phyloP scores from a whole-genome alignment of 805 yeast species.

The Scheffersomyces amazonensis region DNA sequence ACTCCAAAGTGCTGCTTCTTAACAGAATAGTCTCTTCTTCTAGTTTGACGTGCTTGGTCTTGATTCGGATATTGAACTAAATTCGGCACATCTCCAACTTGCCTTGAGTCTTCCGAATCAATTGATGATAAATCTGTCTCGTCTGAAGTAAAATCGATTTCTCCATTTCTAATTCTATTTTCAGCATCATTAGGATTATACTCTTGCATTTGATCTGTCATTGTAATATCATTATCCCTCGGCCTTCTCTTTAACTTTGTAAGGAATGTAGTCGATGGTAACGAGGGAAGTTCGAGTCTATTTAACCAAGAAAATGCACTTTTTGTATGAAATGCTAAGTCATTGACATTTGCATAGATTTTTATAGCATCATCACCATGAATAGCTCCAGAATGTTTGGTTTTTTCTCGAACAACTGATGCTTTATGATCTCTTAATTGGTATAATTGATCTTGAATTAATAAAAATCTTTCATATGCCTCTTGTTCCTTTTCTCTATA shows the following conservation, averaged over 20 bases:
- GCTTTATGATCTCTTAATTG: conserved; percentile 56
- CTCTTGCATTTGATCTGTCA: conserved; percentile 9
- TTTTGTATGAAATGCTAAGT: conserved; percentile 27
- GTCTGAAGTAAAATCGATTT: conserved; percentile 3
- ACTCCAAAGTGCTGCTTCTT: conserved; percentile 36
- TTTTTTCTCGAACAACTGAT: conserved; percentile 10
- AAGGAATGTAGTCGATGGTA: conserved; percentile 36
- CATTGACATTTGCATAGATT: conserved; percentile 16
- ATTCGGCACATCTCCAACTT: background rate
- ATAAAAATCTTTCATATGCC: conserved; percentile 53
- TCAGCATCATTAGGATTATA: conserved; percentile 33
- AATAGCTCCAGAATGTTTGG: conserved; percentile 1
- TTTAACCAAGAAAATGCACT: conserved; percentile 19
- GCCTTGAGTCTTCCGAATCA: conserved; percentile 8
- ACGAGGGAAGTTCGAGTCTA: conserved; percentile 37
- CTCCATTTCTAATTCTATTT: conserved; percentile 37
- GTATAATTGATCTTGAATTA: conserved; percentile 67
- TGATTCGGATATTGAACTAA: conserved; percentile 10
- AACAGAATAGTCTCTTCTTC: conserved; percentile 48
- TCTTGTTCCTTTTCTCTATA: conserved; percentile 60
- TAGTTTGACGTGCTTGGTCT: conserved; percentile 18
- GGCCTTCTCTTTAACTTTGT: conserved; percentile 9
- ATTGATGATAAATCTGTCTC: conserved; percentile 11
- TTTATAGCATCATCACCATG: background rate
- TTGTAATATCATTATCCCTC: conserved; percentile 9